Base-by-base conservation (phyloP, 768 basidiomycete genomes). In the Collybia sp. region DNA sequence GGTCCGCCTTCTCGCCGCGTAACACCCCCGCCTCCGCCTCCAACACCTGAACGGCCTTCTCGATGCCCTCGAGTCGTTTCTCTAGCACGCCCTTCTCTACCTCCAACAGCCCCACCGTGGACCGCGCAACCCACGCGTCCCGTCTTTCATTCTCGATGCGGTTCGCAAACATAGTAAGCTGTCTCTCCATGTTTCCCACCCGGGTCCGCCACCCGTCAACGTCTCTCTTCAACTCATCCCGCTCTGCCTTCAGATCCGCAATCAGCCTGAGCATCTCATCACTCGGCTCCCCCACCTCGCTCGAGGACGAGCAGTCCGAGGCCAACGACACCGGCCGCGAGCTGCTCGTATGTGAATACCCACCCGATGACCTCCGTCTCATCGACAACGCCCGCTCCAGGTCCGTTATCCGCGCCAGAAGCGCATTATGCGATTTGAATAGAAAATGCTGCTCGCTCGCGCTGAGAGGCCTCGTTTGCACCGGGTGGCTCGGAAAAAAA, bases 221-320 rank as follows among this genome's bases (percentile, higher is more conserved):
- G 62, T 97, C 93, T 43, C 82, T 80, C 61, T 85, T 85, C 42
- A 97, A 71, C 48, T 92, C 86, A 56, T 98, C 94, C 25, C 94
- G 74, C 64, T 97, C 93, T 11, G 83, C 76, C 61, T 93, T 92
- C 55, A 91, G 73, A 58, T 90, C 88, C 2, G 83, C 72, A 44
- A 92, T 71, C 32, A 88, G 73, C 53, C 75, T 73, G 34, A 90
- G 66, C 79, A 92, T 83, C 67, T 92, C 91, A 54, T 92, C 88
- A 48, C 69, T 80, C 5, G 84, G 82, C 47, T 79, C 82, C 31
- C 57, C 50, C 9, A 67, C 57, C 36, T 65, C 66, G 47, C 67
- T 66, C 43, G 61, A 56, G 50, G 53, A 59, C 43, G 66, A 62
- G 46, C 57, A 67, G 45, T 70, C 70, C 18, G 82, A 82, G 39